Percentiles rank a stretch among this genome's conserved stretches.
Conservation (phyloP, 345 rosid genomes). For the Sisymbrium irio region DNA sequence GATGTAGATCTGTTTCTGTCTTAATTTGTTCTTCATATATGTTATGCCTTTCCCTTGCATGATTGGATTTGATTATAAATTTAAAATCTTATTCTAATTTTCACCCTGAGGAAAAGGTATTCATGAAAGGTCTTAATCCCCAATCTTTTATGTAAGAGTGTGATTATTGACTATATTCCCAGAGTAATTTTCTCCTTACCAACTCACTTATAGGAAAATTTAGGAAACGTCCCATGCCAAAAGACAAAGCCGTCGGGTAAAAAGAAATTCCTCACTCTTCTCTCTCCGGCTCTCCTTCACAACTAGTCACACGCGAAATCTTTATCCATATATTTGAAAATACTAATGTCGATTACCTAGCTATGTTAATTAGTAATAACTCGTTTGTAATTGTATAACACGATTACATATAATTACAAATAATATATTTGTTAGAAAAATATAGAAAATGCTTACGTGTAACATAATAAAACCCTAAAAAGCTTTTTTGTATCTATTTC, state of each 20-base stretch:
- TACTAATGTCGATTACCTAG: background rate
- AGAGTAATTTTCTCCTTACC: background rate
- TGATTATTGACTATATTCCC: background rate
- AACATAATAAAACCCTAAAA: too few species aligned
- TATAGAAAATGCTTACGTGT: too few species aligned
- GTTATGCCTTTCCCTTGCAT: background rate
- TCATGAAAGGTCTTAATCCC: background rate
- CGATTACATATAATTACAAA: too few species aligned
- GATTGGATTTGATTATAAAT: constrained; percentile 10
- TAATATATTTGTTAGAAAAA: too few species aligned
- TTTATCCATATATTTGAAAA: background rate
- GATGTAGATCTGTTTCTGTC: constrained; percentile 28
- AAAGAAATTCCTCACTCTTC: background rate
- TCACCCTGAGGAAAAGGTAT: background rate
- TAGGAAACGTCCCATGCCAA: too few species aligned
- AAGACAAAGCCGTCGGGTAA: too few species aligned
- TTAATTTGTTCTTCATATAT: constrained; percentile 11
- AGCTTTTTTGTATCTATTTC: too few species aligned
- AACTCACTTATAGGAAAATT: background rate
- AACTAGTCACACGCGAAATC: background rate
- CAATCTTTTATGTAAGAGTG: background rate
- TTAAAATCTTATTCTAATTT: background rate
- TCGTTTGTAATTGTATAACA: background rate
- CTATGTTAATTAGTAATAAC: background rate
- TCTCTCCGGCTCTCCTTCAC: background rate